Conservation (phyloP, 768 basidiomycete species). For the Scleroderma bovista region DNA sequence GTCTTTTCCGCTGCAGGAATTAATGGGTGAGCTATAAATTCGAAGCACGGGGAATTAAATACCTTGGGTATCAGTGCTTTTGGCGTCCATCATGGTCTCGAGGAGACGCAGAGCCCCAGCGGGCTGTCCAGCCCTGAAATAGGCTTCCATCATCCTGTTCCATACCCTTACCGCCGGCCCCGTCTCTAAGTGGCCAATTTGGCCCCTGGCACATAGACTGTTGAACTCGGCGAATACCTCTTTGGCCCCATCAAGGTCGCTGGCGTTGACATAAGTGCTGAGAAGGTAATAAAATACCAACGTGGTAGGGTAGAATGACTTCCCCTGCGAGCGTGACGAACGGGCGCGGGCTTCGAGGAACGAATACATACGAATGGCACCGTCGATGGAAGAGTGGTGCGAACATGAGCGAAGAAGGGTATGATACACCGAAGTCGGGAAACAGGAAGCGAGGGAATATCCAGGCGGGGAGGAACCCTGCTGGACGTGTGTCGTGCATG, state of each 20-base stretch:
- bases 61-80: constrained; percentile 13
- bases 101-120: constrained; percentile 61
- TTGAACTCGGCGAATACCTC: constrained; percentile 61
- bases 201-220: constrained; percentile 34
- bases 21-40: background rate
- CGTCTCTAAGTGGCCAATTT: constrained; percentile 15
- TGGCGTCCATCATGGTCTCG: constrained; percentile 62
- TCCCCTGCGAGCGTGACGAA: constrained; percentile 1
- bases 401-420: constrained; percentile 60
- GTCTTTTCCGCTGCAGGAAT: constrained; percentile 7
- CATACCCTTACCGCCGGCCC: constrained; percentile 46
- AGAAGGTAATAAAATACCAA: constrained; percentile 52
- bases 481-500: constrained; percentile 30
- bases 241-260: constrained; percentile 45
- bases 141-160: constrained; percentile 73
- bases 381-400: constrained; percentile 47
- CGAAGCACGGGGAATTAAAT: background rate
- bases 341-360: constrained; percentile 47
- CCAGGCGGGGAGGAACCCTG: background rate
- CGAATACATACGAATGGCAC: constrained; percentile 59
- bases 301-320: constrained; percentile 23
- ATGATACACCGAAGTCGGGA: constrained; percentile 40
- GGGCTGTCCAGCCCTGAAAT: constrained; percentile 59
- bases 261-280: constrained; percentile 47
- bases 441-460: constrained; percentile 1